Percentiles rank a stretch among this genome's conserved stretches.
Evolutionary conservation across 78 protist species (phyloP).

Genomic region (Cavenderia fasciculata): DNA sequence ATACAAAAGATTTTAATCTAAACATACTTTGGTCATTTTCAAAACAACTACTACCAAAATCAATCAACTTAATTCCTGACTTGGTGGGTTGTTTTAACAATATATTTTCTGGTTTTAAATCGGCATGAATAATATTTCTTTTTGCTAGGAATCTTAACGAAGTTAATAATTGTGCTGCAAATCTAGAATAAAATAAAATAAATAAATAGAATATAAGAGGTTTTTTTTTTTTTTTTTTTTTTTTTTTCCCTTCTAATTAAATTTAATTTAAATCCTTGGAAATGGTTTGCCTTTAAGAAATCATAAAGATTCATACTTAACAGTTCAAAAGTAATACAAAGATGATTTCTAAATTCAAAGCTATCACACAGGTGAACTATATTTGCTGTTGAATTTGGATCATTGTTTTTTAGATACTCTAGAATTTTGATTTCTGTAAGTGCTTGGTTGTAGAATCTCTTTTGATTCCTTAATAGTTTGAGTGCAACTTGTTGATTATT

Average conservation of each 20-base stretch:
- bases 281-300: constrained; percentile 83
- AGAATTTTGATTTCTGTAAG: constrained; percentile 94
- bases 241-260: constrained; percentile 74
- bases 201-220: no score
- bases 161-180: constrained; percentile 91
- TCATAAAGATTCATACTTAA: constrained; percentile 89
- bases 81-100: constrained; percentile 89
- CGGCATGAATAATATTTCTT: constrained; percentile 96
- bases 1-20: not conserved
- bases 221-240: no score
- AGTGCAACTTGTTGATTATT: constrained; percentile 85
- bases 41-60: constrained; percentile 96
- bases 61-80: constrained; percentile 85
- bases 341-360: constrained; percentile 91
- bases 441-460: constrained; percentile 96
- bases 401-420: constrained; percentile 77
- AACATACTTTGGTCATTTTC: constrained; percentile 88
- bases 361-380: constrained; percentile 89
- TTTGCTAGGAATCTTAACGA: constrained; percentile 83
- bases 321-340: constrained; percentile 93
- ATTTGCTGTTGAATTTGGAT: constrained; percentile 63
- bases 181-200: no score
- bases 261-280: constrained; percentile 88
- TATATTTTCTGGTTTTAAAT: constrained; percentile 98
- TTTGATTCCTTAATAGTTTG: constrained; percentile 93